These are phyloP conservation scores for Globisporangium lucens DNA, from an alignment of 352 stramenopile genomes.

Conservation along the genomic window DNA sequence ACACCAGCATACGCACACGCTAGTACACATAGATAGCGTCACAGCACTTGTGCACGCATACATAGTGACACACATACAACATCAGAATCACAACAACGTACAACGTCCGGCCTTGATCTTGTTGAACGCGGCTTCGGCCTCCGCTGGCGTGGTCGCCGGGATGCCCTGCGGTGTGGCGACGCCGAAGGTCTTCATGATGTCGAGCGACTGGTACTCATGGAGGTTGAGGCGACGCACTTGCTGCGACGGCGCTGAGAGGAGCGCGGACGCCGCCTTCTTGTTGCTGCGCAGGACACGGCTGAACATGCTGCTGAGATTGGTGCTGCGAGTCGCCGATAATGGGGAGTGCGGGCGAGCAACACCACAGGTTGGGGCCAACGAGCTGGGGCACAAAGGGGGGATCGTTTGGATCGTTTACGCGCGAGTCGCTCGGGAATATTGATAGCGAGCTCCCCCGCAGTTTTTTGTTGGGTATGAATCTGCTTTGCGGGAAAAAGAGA, in stretches of 20 bases:
- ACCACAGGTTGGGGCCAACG: slow-evolving; percentile 11
- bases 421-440: slow-evolving; percentile 1
- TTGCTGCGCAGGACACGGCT: slow-evolving; percentile 37
- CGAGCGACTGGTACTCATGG: slow-evolving; percentile 93
- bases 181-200: slow-evolving; percentile 92
- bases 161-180: slow-evolving; percentile 72
- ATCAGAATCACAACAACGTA: slow-evolving; percentile 29
- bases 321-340: background rate
- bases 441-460: background rate
- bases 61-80: background rate
- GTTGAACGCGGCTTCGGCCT: slow-evolving; percentile 79
- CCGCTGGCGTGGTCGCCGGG: slow-evolving; percentile 70
- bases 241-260: slow-evolving; percentile 60
- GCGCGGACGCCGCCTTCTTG: slow-evolving; percentile 28
- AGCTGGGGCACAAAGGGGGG: background rate
- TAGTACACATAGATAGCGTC: background rate
- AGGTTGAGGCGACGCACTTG: slow-evolving; percentile 90
- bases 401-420: slow-evolving; percentile 8
- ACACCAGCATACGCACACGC: background rate
- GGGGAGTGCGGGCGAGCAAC: slow-evolving; percentile 6
- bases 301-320: slow-evolving; percentile 37
- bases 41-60: background rate
- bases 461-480: background rate
- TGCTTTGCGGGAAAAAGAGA: background rate
- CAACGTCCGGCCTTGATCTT: slow-evolving; percentile 70